Evolutionary conservation across 75 land plant genomes (phyloP), one percentile per base, ranked within the genome.

Genomic region (Adiantum capillusveneris): DNA sequence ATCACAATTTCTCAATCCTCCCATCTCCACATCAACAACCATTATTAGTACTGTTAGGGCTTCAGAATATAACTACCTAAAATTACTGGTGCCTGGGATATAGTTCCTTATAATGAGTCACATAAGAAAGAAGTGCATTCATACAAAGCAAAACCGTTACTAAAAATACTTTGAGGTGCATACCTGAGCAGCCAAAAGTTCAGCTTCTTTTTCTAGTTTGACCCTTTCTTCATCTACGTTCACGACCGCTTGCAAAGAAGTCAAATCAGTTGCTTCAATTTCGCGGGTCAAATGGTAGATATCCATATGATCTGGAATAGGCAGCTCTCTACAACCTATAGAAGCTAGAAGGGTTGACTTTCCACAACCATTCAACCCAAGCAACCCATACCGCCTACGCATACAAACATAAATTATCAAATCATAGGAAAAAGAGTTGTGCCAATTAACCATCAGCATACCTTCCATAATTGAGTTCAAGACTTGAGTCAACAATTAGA

Each of bases 391-490:
- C 25, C 91, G 83, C 49, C 95, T 89, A 65, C 11, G 39, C 65
- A 31, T 28, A 22, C 27, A 67, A 25, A 17, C n/a, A n/a, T n/a
- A n/a, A 65, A 37, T 26, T 11, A 56, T 58, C 29, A 20, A 31
- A 56, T 2, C 14, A 63, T 1, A 18, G 1, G n/a, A 6, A 20
- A 66, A 20, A 22, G 19, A 9, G 31, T 37, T 52, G n/a, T 52
- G 43, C 14, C 37, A 31, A 27, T 5, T 26, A 13, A 39, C 24
- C 13, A 25, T n/a, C 2, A 25, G n/a, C 44, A 11, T 69, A 92
- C 95, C 97, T 88, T 53, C 97, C 97, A 85, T 92, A 92, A 29
- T 92, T 92, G 21, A 92, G 84, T 62, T 92, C 97, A 29, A 92
- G 62, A 25, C 78, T 83, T 44, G 95, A 80, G 65, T 92, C 97